Base-by-base conservation (phyloP, 345 rosid genomes). In the Murraya paniculata region DNA sequence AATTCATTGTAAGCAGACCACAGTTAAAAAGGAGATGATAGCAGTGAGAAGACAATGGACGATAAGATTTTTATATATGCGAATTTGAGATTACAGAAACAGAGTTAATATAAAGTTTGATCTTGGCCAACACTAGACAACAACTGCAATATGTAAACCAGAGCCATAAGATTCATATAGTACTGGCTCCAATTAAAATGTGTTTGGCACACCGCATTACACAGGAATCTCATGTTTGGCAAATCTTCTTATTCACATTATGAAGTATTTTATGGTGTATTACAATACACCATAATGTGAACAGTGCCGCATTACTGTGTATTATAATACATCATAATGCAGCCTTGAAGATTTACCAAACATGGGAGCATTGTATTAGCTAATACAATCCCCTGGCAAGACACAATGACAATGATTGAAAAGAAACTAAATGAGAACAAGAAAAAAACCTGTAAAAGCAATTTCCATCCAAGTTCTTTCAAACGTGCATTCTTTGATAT, bases 381-480 rank as follows among this genome's bases (percentile, higher is more conserved):
- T 45, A 45, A 13, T 45, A 13, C 50, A 45, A 11, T 45, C 50
- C 50, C 18, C 1, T 45, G 50, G 5, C 35, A 30, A 36, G 62
- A 62, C 6, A n/a, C 38, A 62, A 28, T 28, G 22, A 48, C 68
- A 75, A 16, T 33, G 68, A 65, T 53, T 11, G 30, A 62, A 68
- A 53, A 66, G 21, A 38, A 1, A 35, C 25, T 9, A 64, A n/a
- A 30, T 28, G 78, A 48, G 64, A n/a, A 71, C 71, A 71, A 33
- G 64, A 62, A 78, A 68, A 38, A 65, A 56, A 94, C 98, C 97
- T 94, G 98, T 84, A 95, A 84, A 80, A 95, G 94, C 72, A 95
- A 85, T 82, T 75, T 93, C 98, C 98, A 95, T 33, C 98, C 98
- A 64, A 95, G 93, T 67, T 91, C 90, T 80, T 88, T 86, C 76